Conservation (phyloP, 352 stramenopile genomes). For the Globisporangium heterothallicum region DNA sequence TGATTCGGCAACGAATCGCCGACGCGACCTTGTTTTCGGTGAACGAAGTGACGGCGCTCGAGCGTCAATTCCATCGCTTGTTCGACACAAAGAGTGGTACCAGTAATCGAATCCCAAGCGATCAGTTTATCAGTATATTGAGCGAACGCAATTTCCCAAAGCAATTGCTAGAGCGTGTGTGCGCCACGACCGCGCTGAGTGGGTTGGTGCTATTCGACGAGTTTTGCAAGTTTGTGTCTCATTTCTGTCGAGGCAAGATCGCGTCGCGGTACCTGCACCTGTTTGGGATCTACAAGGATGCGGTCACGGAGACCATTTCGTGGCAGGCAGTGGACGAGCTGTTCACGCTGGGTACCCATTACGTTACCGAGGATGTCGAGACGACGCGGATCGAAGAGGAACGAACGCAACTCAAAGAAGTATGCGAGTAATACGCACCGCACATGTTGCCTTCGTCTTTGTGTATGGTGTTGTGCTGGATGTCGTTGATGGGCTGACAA, state of each 20-base stretch:
- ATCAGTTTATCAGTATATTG: conserved; percentile 55
- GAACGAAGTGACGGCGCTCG: conserved; percentile 64
- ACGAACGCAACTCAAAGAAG: conserved; percentile 39
- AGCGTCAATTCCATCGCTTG: conserved; percentile 74
- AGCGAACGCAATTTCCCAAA: conserved; percentile 37
- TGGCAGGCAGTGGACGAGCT: conserved; percentile 40
- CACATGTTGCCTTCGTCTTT: too few species aligned
- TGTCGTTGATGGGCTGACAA: too few species aligned
- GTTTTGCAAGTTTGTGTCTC: conserved; percentile 76
- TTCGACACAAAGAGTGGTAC: conserved; percentile 70
- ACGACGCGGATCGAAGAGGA: conserved; percentile 17
- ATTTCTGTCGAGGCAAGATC: conserved; percentile 56
- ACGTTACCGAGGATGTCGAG: conserved; percentile 12
- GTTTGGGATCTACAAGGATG: conserved; percentile 55
- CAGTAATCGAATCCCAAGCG: conserved; percentile 54
- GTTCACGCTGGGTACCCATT: conserved; percentile 25
- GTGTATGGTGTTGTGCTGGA: too few species aligned
- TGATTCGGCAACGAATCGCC: conserved; percentile 73
- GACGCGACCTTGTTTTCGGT: conserved; percentile 65
- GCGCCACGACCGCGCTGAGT: conserved; percentile 27
- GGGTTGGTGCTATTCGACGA: conserved; percentile 74
- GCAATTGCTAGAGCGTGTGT: conserved; percentile 42
- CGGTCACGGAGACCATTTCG: conserved; percentile 23
- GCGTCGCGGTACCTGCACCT: conserved; percentile 38
- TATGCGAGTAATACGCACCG: too few species aligned